phyloP scores from a whole-genome alignment of 345 rosid genomes.

The Gynandropsis gynandra region DNA sequence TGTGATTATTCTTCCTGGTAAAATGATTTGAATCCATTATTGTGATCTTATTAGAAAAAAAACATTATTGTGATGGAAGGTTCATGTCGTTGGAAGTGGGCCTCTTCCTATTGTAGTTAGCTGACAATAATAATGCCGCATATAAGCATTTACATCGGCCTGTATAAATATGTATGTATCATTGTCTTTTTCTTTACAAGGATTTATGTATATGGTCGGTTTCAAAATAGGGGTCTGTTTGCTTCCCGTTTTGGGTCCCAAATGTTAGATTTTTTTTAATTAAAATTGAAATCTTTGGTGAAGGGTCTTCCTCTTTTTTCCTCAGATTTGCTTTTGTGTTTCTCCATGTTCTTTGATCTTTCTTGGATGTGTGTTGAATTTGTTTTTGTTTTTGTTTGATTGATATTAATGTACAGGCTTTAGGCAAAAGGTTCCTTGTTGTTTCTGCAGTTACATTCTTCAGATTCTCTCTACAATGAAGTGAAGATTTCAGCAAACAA shows the following conservation, averaged over 20 bases:
- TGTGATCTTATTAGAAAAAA: neutral
- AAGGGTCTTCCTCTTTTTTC: no score
- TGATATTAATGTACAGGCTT: no score
- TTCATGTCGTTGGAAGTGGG: no score
- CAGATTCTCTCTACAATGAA: slow-evolving; percentile 18
- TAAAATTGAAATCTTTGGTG: no score
- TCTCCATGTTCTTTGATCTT: no score
- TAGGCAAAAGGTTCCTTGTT: no score
- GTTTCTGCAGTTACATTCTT: neutral
- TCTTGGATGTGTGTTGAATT: no score
- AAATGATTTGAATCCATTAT: neutral
- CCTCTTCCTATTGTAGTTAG: neutral
- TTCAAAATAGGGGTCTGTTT: neutral
- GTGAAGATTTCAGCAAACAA: neutral
- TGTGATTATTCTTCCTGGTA: neutral
- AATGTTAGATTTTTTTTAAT: no score
- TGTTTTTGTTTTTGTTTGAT: no score
- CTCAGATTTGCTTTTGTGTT: no score
- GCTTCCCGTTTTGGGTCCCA: no score
- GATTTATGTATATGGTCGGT: neutral
- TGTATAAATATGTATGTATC: no score
- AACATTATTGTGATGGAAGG: neutral
- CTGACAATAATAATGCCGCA: neutral
- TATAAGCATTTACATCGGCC: neutral
- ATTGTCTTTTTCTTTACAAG: neutral